Percentiles rank a stretch among this genome's conserved stretches.
Evolutionary conservation across 2,329 filamentous ascomycete genomes (phyloP).

Genomic region (Botryotinia calthae): DNA sequence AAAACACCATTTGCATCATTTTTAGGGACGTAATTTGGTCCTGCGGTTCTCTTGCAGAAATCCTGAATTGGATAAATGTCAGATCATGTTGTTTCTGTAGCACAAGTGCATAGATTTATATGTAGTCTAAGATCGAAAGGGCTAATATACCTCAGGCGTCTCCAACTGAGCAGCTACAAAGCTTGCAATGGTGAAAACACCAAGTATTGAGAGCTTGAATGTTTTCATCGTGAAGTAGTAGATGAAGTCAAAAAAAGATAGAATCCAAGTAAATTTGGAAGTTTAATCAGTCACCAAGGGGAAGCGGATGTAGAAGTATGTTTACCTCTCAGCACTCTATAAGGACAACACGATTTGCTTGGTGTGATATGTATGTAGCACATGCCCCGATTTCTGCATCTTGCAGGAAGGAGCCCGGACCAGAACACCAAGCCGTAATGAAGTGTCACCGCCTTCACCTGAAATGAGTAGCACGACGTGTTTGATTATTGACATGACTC

Average conservation of each 20-base stretch:
- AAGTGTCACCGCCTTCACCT: neutral
- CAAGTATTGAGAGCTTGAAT: constrained; percentile 10
- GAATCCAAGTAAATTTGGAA: neutral
- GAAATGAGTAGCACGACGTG: too few species aligned
- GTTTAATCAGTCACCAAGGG: neutral
- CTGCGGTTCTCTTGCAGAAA: constrained; percentile 14
- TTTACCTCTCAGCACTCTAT: neutral
- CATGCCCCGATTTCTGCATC: neutral
- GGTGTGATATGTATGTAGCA: neutral
- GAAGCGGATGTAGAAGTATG: neutral
- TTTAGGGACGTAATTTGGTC: constrained; percentile 9
- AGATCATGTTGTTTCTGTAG: neutral
- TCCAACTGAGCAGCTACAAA: constrained; percentile 4
- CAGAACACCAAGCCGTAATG: neutral
- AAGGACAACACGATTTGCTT: neutral
- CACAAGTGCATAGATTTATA: neutral
- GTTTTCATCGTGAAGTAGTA: neutral
- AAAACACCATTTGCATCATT: constrained; percentile 2
- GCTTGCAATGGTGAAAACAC: constrained; percentile 14
- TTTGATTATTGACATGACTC: neutral
- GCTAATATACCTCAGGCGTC: neutral
- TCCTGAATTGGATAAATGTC: neutral
- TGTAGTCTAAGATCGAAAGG: neutral
- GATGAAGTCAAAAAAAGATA: neutral
- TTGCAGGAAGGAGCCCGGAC: neutral